phyloP scores from a whole-genome alignment of 75 land plant species.

The Pinus albicaulis region DNA sequence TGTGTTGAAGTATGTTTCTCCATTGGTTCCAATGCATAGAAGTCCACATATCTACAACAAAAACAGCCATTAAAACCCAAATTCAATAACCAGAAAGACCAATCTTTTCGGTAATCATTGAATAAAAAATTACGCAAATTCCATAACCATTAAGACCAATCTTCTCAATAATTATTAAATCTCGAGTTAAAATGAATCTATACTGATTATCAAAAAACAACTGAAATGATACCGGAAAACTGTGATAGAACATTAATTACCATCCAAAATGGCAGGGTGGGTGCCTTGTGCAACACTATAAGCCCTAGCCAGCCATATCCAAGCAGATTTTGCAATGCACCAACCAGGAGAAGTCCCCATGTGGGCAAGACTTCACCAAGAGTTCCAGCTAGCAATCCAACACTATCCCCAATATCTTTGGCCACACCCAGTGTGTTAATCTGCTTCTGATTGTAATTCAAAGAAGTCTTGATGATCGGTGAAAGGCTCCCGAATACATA shows the following conservation, averaged over 20 bases:
- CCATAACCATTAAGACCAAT: too few relatives aligned
- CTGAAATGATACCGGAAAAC: background rate
- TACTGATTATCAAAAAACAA: background rate
- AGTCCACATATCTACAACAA: conserved; percentile 77
- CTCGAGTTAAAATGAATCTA: too few relatives aligned
- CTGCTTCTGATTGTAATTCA: conserved; percentile 82
- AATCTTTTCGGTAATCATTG: too few relatives aligned
- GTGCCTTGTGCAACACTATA: conserved; percentile 51
- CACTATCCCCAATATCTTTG: conserved; percentile 90
- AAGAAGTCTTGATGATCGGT: conserved; percentile 73
- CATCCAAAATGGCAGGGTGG: conserved; percentile 71
- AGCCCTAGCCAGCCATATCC: conserved; percentile 97
- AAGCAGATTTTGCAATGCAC: conserved; percentile 72
- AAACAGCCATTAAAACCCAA: background rate
- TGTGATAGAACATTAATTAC: conserved; percentile 26
- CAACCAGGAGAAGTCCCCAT: conserved; percentile 75
- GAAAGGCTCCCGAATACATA: conserved; percentile 89
- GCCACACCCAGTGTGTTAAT: conserved; percentile 84
- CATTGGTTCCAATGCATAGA: conserved; percentile 85
- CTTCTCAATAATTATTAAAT: too few relatives aligned
- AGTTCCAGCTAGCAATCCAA: conserved; percentile 76
- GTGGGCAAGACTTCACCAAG: conserved; percentile 79
- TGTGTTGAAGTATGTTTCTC: conserved; percentile 97
- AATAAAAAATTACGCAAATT: too few relatives aligned
- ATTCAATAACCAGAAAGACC: too few relatives aligned